phyloP scores from a whole-genome alignment of 306 rosid species.

The Fragaria vesca region DNA sequence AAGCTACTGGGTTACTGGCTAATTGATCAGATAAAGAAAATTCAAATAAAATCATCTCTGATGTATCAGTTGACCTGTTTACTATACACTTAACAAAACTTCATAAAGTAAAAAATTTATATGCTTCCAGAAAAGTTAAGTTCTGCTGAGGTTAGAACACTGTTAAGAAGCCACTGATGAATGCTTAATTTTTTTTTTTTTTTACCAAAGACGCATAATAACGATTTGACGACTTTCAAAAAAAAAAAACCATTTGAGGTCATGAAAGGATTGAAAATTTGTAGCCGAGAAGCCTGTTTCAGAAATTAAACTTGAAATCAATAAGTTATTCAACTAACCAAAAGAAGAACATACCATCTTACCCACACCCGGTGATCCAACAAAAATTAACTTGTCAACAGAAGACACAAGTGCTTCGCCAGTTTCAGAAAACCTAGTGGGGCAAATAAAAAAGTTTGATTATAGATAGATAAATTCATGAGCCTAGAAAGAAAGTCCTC shows the following conservation, averaged over 20 bases:
- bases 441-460: conserved; percentile 16
- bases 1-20: no score
- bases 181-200: not conserved
- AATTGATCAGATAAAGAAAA: not conserved
- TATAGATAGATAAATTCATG: conserved; percentile 23
- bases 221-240: not conserved
- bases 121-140: not conserved
- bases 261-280: not conserved
- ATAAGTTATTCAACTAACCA: conserved; percentile 22
- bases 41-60: not conserved
- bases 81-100: not conserved
- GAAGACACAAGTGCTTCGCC: conserved; percentile 95
- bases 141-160: not conserved
- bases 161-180: not conserved
- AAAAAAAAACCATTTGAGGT: not conserved
- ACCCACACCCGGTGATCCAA: conserved; percentile 97
- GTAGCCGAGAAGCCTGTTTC: not conserved
- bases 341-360: conserved; percentile 70
- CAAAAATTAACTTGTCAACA: conserved; percentile 90
- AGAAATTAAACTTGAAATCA: not conserved
- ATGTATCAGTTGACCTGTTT: not conserved
- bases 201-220: no score
- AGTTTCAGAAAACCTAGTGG: conserved; percentile 86
- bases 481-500: conserved; percentile 3
- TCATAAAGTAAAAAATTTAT: not conserved